Base-by-base conservation (phyloP, 2,329 filamentous ascomycete genomes). In the Zymoseptoria ardabiliae region DNA sequence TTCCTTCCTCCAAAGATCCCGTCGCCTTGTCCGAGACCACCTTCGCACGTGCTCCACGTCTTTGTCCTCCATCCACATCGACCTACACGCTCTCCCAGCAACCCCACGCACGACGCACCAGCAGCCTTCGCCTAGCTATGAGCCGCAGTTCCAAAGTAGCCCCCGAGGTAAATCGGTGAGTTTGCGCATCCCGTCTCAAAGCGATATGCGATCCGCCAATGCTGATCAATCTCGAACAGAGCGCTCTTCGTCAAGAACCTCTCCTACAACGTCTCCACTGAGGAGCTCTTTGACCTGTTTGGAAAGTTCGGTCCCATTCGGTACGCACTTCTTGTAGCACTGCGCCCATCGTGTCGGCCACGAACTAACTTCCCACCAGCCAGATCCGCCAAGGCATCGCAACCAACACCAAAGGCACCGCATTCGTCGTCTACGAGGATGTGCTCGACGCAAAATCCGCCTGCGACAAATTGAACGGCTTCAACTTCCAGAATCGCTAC, bases 231-330 rank as follows among this genome's bases (percentile, higher is more conserved):
- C 65, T 65, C 61, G 62, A 58, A 58, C 64, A 96, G 93, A 87
- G 93, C 94, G 88, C 90, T 99, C 82, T 97, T 97, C 85, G 93
- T 97, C 73, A 97, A 97, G 90, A 97, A 99, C 85, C 85, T 97
- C 82, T 96, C 92, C 88, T 97, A 97, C 85, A 96, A 95, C 89
- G 92, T 99, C 74, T 94, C 91, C 73, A 89, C 93, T 72, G 92
- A 97, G 79, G 92, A 97, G 79, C 86, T 99, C 68, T 99, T 97
- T 79, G 93, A 97, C 75, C 89, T 99, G 75, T 99, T 99, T 81
- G 92, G 90, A 76, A 96, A 96, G 80, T 97, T 96, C 76, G 92
- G 92, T 65, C 89, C 91, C 69, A 93, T 97, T 75, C 89, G 91
- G 91, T 94, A 87, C 71, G 86, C 53, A 58, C 61, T 57, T 54